phyloP scores from a whole-genome alignment of 768 basidiomycete species.

The Auricularia auricula-judae region DNA sequence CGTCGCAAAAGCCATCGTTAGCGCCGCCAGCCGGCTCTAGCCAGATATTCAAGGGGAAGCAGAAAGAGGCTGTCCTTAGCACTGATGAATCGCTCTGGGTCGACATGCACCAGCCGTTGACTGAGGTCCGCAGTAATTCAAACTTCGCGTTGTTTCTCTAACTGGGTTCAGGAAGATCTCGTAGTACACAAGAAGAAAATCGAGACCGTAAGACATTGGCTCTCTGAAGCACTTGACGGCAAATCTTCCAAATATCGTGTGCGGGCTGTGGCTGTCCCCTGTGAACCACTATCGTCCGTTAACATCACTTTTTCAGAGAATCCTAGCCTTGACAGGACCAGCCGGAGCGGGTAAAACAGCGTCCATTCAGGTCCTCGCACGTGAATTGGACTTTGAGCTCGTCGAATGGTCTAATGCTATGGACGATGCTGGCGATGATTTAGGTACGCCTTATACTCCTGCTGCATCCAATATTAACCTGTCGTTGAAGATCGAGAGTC shows the following conservation, averaged over 20 bases:
- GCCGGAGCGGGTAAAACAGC: slow-evolving; percentile 89
- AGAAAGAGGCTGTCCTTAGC: slow-evolving; percentile 1
- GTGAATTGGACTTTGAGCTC: slow-evolving; percentile 67
- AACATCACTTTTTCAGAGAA: slow-evolving; percentile 39
- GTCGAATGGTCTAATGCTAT: slow-evolving; percentile 75
- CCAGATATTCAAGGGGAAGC: slow-evolving; percentile 3
- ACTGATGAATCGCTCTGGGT: slow-evolving; percentile 5
- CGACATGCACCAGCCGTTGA: slow-evolving; percentile 5
- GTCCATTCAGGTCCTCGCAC: slow-evolving; percentile 62
- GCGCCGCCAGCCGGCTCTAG: neutral
- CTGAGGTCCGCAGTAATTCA: slow-evolving; percentile 25
- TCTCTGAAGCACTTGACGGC: slow-evolving; percentile 59
- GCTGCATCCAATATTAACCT: neutral
- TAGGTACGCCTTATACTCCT: neutral
- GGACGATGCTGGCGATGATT: slow-evolving; percentile 34
- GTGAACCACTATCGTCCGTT: neutral
- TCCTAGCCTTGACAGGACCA: slow-evolving; percentile 78
- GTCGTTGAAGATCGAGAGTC: slow-evolving; percentile 24
- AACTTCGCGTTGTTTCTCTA: neutral
- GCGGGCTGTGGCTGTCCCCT: slow-evolving; percentile 30
- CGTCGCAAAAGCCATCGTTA: too few relatives aligned
- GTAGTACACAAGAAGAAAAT: slow-evolving; percentile 76
- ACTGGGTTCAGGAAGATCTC: slow-evolving; percentile 44
- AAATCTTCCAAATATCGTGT: slow-evolving; percentile 62
- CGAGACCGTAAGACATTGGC: slow-evolving; percentile 65